phyloP scores from a whole-genome alignment of 179 eudicot species.

The Gypsophila paniculata region DNA sequence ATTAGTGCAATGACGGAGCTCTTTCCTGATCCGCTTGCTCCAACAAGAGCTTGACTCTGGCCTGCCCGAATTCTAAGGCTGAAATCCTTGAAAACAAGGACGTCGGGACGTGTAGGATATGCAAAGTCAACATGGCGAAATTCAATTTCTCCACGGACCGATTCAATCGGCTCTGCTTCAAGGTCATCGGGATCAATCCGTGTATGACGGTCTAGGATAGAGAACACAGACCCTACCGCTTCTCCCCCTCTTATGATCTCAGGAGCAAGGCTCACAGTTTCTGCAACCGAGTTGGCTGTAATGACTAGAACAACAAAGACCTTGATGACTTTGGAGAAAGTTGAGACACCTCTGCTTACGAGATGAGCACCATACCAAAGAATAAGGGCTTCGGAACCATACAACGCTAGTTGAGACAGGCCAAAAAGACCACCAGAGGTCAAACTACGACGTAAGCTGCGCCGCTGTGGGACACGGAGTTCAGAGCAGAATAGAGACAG shows the following conservation, averaged over 20 bases:
- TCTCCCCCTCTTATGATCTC: slow-evolving; percentile 94
- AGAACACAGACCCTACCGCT: slow-evolving; percentile 81
- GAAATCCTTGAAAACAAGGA: slow-evolving; percentile 70
- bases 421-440: slow-evolving; percentile 81
- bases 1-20: slow-evolving; percentile 82
- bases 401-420: slow-evolving; percentile 89
- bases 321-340: slow-evolving; percentile 90
- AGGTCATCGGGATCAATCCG: slow-evolving; percentile 81
- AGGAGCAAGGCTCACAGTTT: slow-evolving; percentile 93
- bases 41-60: slow-evolving; percentile 93
- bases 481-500: slow-evolving; percentile 69
- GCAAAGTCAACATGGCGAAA: slow-evolving; percentile 86
- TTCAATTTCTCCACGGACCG: slow-evolving; percentile 83
- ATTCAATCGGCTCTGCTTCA: slow-evolving; percentile 70
- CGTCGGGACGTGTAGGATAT: slow-evolving; percentile 81
- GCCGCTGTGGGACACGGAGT: slow-evolving; percentile 71
- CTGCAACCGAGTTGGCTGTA: slow-evolving; percentile 95
- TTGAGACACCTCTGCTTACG: slow-evolving; percentile 71
- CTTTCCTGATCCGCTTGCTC: slow-evolving; percentile 96
- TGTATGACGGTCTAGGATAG: slow-evolving; percentile 73
- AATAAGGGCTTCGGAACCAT: slow-evolving; percentile 86
- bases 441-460: slow-evolving; percentile 66
- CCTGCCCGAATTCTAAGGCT: slow-evolving; percentile 88
- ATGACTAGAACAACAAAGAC: slow-evolving; percentile 89
- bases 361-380: slow-evolving; percentile 98